Conservation (phyloP, 208 protist genomes). For the Trypanosoma congolense region DNA sequence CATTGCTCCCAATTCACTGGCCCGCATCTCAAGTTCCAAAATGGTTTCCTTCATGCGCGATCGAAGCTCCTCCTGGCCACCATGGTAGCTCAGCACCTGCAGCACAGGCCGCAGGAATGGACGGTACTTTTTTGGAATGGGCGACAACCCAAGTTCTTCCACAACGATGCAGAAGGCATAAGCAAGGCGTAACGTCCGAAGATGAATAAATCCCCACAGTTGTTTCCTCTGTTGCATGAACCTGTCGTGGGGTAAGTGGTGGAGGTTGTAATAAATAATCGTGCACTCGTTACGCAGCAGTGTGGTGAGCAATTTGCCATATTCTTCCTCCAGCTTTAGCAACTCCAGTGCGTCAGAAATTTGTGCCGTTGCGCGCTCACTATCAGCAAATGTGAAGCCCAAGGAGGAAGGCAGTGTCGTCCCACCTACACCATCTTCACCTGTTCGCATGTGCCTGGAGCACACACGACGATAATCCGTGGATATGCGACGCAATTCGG, state of each 20-base stretch:
- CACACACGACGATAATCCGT: constrained; percentile 19
- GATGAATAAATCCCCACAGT: constrained; percentile 66
- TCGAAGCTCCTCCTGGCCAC: constrained; percentile 72
- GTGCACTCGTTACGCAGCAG: constrained; percentile 38
- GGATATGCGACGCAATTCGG: constrained; percentile 26
- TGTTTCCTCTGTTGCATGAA: constrained; percentile 37
- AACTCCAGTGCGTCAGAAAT: constrained; percentile 21
- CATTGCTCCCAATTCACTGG: constrained; percentile 56
- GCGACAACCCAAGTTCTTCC: constrained; percentile 36
- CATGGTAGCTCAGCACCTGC: constrained; percentile 56
- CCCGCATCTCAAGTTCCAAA: constrained; percentile 65
- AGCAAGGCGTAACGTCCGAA: constrained; percentile 48
- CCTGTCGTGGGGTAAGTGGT: constrained; percentile 46
- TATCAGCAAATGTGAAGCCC: constrained; percentile 1
- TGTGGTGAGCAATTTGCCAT: constrained; percentile 16
- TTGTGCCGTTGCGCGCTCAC: neutral
- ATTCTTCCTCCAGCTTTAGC: constrained; percentile 32
- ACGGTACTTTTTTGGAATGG: constrained; percentile 44
- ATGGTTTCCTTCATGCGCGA: constrained; percentile 45
- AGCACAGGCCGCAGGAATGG: constrained; percentile 56
- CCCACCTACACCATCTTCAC: neutral
- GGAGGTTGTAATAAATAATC: constrained; percentile 45
- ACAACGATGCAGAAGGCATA: constrained; percentile 68
- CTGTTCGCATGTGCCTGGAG: neutral
- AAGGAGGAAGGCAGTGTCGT: neutral